Evolutionary conservation across 2,329 filamentous ascomycete genomes (phyloP), one percentile per base, ranked within the genome.

Genomic region (Corinectria fuckeliana): DNA sequence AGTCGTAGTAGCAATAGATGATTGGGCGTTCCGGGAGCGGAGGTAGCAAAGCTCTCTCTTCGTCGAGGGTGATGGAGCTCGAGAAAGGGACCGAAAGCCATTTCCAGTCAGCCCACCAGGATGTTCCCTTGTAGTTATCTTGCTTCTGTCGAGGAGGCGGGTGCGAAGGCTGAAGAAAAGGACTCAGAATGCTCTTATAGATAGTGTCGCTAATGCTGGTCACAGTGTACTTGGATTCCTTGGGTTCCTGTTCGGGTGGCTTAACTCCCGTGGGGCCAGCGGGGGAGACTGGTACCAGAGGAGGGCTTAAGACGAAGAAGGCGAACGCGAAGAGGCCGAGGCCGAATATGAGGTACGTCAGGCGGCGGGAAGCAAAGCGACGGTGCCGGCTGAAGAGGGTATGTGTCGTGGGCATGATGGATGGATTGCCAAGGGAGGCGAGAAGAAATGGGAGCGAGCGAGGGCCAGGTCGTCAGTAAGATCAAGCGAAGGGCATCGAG

Each of bases 1-100:
- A 80, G 70, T 97, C 92, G 74, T 96, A 97, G 76, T 94, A 98
- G 64, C 93, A 97, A 77, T 97, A 98, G 54, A 98, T 88, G 1
- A 88, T 83, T 21, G 90, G 88, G 20, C 94, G 86, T 28, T 85
- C 79, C 45, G 75, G 78, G 25, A 96, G 79, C 3, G 91, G 91
- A 45, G 95, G 95, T 3, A 98, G 87, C 54, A 98, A 85, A 7
- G 91, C 89, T 53, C 92, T 85, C 70, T 91, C 90, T 74, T 96
- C 91, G 71, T 97, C 93, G 56, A 95, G 82, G 0, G 86, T 89
- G 58, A 95, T 82, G 14, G 87, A 86, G 41, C 88, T 93, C 16
- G 93, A 97, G 75, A 97, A 98, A 3, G 93, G 92, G 52, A 78
- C 78, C 61, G 91, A 91, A 69, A 91, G 83, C 93, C 93, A 98